phyloP scores from a whole-genome alignment of 208 protist genomes.

The Wallacemonas rigidus region DNA sequence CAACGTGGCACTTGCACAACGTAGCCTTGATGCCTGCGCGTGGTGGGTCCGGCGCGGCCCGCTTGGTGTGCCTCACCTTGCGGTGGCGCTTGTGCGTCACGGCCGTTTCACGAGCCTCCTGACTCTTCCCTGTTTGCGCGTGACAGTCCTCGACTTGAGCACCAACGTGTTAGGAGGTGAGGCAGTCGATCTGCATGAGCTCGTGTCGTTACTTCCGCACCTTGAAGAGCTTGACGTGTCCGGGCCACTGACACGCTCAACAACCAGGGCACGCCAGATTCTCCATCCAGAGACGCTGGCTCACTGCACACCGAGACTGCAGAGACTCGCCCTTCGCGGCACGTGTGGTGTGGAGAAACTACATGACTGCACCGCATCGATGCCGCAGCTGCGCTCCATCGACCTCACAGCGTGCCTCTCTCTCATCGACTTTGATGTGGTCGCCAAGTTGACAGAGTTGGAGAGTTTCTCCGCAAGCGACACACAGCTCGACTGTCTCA shows the following conservation, averaged over 20 bases:
- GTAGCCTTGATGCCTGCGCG: neutral
- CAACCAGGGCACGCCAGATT: neutral
- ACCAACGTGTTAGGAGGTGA: neutral
- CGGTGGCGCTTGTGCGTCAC: neutral
- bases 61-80: neutral
- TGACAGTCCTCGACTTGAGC: neutral
- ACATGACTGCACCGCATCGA: neutral
- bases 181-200: neutral
- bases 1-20: neutral
- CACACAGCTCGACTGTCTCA: neutral
- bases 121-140: neutral
- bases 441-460: neutral
- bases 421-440: neutral
- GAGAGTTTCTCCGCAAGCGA: neutral
- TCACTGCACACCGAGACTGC: neutral
- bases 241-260: neutral
- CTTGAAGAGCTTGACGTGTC: neutral
- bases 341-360: constrained; percentile 2
- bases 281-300: neutral
- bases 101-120: neutral
- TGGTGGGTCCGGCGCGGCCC: neutral
- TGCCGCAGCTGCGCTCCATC: neutral
- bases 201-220: neutral
- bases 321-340: neutral
- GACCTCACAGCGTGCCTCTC: neutral